Evolutionary conservation across 495 filamentous ascomycete species (phyloP), one percentile per base, ranked within the genome.

Genomic region (Penicillium samsonianum): DNA sequence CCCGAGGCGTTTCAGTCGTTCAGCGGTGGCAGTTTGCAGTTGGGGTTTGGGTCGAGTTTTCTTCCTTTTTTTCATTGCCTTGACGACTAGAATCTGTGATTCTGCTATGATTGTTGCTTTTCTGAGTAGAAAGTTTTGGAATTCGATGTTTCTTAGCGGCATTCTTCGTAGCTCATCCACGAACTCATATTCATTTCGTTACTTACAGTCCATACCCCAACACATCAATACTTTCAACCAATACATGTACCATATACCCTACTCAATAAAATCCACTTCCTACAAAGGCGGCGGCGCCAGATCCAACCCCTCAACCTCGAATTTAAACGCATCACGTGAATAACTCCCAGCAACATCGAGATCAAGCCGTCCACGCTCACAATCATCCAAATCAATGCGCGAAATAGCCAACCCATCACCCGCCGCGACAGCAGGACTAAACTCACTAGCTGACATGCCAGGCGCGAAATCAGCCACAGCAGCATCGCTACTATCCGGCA

Each of bases 281-380:
- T 41, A 65, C 31, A 67, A 60, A 1, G 67, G 67, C 20, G 91
- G 84, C 23, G 91, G 90, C 60, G 80, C 82, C 57, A 96, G 65
- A 68, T 92, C 88, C 56, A 90, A 59, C 3, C 90, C 91, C 45
- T 87, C 81, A 4, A 95, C 90, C 0, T 79, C 84, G 41, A 96
- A 75, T 66, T 86, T 85, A 71, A 96, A 95, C 3, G 87, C 78
- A 73, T 96, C 91, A 58, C 86, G 76, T n/a, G 88, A 88, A 72
- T 92, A 94, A 63, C 84, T 87, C 5, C 89, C 90, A 9, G 87
- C 88, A 49, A 89, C 82, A 69, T 94, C 90, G 28, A 87, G 58
- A 68, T 89, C 84, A 25, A 87, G 68, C 53, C 81, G 66, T 0
- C 85, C 85, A 14, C 85, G 67, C 51, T 82, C 79, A 59, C 85